Evolutionary conservation across 768 basidiomycete genomes (phyloP).

Genomic region (Trametes cinnabarina): DNA sequence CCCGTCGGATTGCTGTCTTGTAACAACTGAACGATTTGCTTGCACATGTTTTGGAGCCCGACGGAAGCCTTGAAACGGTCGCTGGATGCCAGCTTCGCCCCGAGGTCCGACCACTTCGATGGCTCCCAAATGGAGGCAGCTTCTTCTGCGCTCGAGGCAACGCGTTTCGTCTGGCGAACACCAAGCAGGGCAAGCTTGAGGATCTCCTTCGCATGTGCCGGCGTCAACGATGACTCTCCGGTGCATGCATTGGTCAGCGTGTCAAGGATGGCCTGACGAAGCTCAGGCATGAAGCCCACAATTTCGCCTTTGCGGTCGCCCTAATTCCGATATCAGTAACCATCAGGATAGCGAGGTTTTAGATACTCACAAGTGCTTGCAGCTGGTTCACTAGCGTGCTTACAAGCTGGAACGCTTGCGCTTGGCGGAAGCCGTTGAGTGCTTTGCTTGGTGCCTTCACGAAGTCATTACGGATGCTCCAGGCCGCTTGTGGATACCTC

Average conservation of each 20-base stretch:
- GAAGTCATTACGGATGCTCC: conserved; percentile 62
- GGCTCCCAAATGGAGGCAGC: conserved; percentile 56
- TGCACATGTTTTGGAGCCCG: conserved; percentile 60
- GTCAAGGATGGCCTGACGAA: conserved; percentile 51
- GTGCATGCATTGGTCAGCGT: conserved; percentile 49
- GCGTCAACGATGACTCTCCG: conserved; percentile 44
- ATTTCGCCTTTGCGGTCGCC: conserved; percentile 41
- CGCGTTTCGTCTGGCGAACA: conserved; percentile 62
- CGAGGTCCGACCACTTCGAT: conserved; percentile 52
- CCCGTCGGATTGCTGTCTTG: conserved; percentile 14
- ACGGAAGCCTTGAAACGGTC: conserved; percentile 62
- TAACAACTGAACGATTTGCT: conserved; percentile 49
- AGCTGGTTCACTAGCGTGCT: conserved; percentile 59
- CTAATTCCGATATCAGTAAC: conserved; percentile 25
- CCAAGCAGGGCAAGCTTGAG: conserved; percentile 66
- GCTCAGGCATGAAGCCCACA: conserved; percentile 45
- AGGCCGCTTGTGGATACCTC: conserved; percentile 61
- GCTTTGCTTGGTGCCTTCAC: conserved; percentile 54
- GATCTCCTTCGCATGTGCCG: conserved; percentile 74
- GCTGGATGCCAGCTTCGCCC: conserved; percentile 44
- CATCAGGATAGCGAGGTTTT: not conserved
- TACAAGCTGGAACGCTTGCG: conserved; percentile 72
- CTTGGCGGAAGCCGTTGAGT: conserved; percentile 74
- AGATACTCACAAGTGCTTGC: conserved; percentile 42
- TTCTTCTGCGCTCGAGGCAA: conserved; percentile 31